These are phyloP conservation scores for Micractinium conductrix DNA, from an alignment of 139 green algal species.

Conservation along the genomic window DNA sequence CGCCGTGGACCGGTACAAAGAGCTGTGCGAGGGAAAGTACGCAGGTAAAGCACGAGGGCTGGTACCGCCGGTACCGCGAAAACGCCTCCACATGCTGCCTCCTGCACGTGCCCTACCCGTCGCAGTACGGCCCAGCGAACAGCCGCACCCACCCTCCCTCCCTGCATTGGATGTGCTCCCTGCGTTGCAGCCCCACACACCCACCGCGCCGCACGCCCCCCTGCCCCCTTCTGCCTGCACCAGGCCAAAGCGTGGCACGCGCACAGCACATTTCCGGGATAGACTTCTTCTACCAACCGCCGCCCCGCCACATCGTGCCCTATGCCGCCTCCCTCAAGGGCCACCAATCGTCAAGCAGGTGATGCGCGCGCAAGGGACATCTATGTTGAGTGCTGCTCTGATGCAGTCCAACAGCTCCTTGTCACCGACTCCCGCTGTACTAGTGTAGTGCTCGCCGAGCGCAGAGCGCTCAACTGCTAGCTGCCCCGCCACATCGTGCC, in stretches of 20 bases:
- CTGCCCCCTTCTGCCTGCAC: too few relatives aligned
- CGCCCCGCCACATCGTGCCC: conserved; percentile 78
- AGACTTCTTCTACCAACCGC: conserved; percentile 93
- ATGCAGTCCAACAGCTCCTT: neutral
- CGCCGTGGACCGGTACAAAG: conserved; percentile 35
- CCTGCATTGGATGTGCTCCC: too few relatives aligned
- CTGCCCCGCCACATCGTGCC: too few relatives aligned
- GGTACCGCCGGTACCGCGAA: too few relatives aligned
- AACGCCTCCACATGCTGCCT: neutral
- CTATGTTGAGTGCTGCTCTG: neutral
- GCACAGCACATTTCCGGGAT: conserved; percentile 80
- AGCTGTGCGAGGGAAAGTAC: conserved; percentile 37
- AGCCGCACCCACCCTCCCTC: too few relatives aligned
- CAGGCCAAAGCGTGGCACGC: conserved; percentile 80
- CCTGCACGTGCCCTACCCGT: too few relatives aligned
- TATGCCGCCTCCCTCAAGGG: conserved; percentile 52
- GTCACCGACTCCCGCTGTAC: neutral
- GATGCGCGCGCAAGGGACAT: too few relatives aligned
- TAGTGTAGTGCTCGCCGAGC: too few relatives aligned
- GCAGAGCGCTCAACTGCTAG: too few relatives aligned
- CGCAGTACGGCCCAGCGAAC: too few relatives aligned
- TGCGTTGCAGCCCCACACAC: too few relatives aligned
- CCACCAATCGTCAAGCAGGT: neutral
- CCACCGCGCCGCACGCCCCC: too few relatives aligned
- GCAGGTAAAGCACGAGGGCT: neutral